Conservation (phyloP, 495 filamentous ascomycete genomes). For the Annulohypoxylon maeteangense region DNA sequence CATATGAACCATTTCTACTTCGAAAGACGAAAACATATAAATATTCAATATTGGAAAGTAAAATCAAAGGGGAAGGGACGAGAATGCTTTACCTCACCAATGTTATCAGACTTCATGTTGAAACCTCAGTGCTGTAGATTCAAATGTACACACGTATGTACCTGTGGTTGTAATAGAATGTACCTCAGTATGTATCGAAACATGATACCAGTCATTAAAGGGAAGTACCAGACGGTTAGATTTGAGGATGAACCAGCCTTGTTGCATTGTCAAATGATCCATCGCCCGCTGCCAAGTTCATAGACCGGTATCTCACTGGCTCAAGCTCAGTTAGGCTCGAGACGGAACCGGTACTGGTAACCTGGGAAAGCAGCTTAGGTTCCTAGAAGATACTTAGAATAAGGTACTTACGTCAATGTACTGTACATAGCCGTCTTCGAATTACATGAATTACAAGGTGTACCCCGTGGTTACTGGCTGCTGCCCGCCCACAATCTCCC, state of each 20-base stretch:
- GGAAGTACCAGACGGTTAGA: slow-evolving; percentile 33
- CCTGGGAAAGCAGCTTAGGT: not conserved
- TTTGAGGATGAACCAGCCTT: slow-evolving; percentile 38
- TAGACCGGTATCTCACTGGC: slow-evolving; percentile 22
- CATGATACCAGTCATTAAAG: slow-evolving; percentile 20
- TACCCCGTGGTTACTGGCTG: slow-evolving; percentile 6
- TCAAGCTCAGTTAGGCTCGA: slow-evolving; percentile 29
- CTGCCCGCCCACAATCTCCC: slow-evolving; percentile 26
- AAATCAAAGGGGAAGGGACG: slow-evolving; percentile 14
- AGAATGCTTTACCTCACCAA: slow-evolving; percentile 20
- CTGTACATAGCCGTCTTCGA: not conserved
- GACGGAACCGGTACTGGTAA: slow-evolving; percentile 25
- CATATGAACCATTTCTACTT: slow-evolving; percentile 13
- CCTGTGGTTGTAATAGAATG: not conserved
- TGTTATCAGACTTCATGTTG: slow-evolving; percentile 12
- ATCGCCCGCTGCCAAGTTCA: slow-evolving; percentile 37
- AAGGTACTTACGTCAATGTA: slow-evolving; percentile 12
- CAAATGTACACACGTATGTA: slow-evolving; percentile 3
- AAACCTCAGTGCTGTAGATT: not conserved
- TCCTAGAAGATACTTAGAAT: not conserved
- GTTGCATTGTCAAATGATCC: slow-evolving; percentile 41
- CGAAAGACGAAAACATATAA: slow-evolving; percentile 2
- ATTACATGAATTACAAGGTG: slow-evolving; percentile 10
- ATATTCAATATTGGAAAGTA: slow-evolving; percentile 4
- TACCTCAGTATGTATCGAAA: slow-evolving; percentile 7